A percentile compares a stretch with the other conserved stretches of the same genome.
phyloP scores from a whole-genome alignment of 2,329 filamentous ascomycete genomes.

The Rasamsonia emersonii region DNA sequence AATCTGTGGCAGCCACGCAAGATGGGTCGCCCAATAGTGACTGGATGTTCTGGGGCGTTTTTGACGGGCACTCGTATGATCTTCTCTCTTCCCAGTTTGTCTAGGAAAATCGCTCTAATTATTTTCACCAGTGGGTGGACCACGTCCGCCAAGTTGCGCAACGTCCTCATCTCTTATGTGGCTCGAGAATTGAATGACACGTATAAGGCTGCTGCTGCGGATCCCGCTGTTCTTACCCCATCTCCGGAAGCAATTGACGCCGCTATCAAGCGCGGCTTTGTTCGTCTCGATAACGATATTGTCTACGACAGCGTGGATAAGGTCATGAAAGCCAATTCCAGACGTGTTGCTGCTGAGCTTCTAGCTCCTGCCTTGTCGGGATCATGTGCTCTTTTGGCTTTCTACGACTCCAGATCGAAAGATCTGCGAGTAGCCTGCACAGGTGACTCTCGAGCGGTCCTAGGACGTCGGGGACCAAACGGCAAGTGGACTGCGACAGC shows the following conservation, averaged over 20 bases:
- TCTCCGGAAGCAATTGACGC: constrained; percentile 72
- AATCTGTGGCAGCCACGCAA: constrained; percentile 46
- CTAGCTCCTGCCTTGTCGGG: constrained; percentile 89
- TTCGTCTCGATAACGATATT: constrained; percentile 84
- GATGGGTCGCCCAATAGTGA: constrained; percentile 58
- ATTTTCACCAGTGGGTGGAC: constrained; percentile 70
- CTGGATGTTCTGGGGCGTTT: constrained; percentile 99
- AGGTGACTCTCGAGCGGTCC: constrained; percentile 88
- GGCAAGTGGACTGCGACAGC: constrained; percentile 92
- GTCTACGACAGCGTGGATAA: constrained; percentile 88
- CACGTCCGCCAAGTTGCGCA: constrained; percentile 88
- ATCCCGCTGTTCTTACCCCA: constrained; percentile 54
- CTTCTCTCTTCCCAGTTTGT: constrained; percentile 13
- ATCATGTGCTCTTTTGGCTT: constrained; percentile 92
- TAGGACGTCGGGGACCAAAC: constrained; percentile 66
- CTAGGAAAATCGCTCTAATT: constrained; percentile 10
- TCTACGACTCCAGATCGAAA: constrained; percentile 84
- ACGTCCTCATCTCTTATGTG: constrained; percentile 85
- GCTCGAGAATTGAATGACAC: constrained; percentile 87
- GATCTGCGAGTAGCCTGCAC: constrained; percentile 90
- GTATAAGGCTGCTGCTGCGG: constrained; percentile 64
- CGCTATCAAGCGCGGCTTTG: constrained; percentile 89
- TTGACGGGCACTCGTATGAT: constrained; percentile 91
- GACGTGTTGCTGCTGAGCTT: constrained; percentile 81
- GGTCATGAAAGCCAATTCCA: constrained; percentile 79